Evolutionary conservation across 768 basidiomycete genomes (phyloP), one percentile per base, ranked within the genome.

Genomic region (Coprinellus aureogranulatus): DNA sequence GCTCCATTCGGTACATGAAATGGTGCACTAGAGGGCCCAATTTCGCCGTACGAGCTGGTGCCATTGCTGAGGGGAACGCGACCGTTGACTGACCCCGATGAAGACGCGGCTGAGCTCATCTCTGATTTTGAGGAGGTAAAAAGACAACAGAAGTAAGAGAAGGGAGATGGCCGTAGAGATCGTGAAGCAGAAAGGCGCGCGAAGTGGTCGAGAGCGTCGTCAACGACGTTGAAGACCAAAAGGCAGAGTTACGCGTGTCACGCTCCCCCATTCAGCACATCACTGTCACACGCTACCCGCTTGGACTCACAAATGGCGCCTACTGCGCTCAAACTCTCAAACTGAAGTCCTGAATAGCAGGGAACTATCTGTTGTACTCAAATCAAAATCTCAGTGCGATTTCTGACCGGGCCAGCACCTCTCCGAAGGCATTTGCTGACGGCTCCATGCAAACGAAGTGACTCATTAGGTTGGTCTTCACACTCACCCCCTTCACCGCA

Each of bases 401-500:
- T 27, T 62, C 49, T 30, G 63, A 67, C 64, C 67, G 67, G 53
- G 70, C 70, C 62, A 76, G 67, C 55, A 83, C 77, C 31, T 66
- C 64, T 20, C 84, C 82, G 62, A 76, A 77, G 9, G 69, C 67
- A 22, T 63, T 67, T 20, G 62, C 61, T 14, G 60, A 54, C 52
- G 37, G 48, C 48, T 48, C 58, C 80, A 87, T 88, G 8, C 67
- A 69, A 52, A 88, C 84, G 64, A 83, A 88, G 45, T 72, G 67
- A n/a, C 68, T 64, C 85, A 87, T 83, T 44, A 87, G 69, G 65
- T 87, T 88, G 61, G 81, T 77, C 42, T 58, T 64, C 48, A 79
- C 62, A 5, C 78, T 78, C 28, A 61, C 51, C 60, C 68, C 70
- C 52, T 62, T 65, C 25, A 82, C 80, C 23, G 61, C 61, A 11